Base-by-base conservation (phyloP, 2,329 filamentous ascomycete genomes). In the Colletotrichum noveboracense region DNA sequence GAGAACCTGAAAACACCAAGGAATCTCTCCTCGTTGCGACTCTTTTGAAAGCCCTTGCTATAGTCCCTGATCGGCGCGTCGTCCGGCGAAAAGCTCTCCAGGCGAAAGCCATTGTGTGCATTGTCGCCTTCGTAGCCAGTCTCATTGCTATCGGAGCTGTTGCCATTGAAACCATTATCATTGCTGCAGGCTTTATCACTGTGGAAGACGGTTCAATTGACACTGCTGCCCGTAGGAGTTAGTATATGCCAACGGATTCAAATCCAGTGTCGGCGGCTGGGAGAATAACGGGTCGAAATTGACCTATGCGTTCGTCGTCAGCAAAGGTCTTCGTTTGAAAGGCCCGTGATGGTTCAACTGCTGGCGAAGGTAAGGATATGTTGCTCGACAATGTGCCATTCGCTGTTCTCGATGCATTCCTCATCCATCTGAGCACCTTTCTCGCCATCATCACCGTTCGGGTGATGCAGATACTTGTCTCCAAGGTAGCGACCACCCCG, bases 341-440 rank as follows among this genome's bases (percentile, higher is more conserved):
- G 18, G 6, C 7, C 4, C 3, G 21, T 18, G 4, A 52, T 21
- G 6, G 43, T 52, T 6, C n/a, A 48, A 78, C 79, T 76, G 82
- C 83, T 81, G 14, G 78, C 76, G 69, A 77, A 81, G 2, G 81
- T 82, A 34, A 80, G 80, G 10, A 84, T 76, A 6, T 71, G 8
- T 21, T 84, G 83, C 58, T 83, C 78, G n/a, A 84, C 32, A 83
- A 84, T 81, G 58, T 79, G 72, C 5, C 76, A 68, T 18, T 70
- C 12, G 52, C 71, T 80, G 4, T 65, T 68, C 1, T 60, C 66
- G 8, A 83, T 70, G 61, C 83, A 83, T 71, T 81, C 77, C 66
- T 83, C 82, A 34, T 83, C 84, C 83, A 84, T 84, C 72, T 80
- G 73, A 9, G 79, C 82, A n/a, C 83, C 83, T 2, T 71, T 70